These are phyloP conservation scores for Hura crepitans DNA, from an alignment of 441 rosid species.

Conservation along the genomic window DNA sequence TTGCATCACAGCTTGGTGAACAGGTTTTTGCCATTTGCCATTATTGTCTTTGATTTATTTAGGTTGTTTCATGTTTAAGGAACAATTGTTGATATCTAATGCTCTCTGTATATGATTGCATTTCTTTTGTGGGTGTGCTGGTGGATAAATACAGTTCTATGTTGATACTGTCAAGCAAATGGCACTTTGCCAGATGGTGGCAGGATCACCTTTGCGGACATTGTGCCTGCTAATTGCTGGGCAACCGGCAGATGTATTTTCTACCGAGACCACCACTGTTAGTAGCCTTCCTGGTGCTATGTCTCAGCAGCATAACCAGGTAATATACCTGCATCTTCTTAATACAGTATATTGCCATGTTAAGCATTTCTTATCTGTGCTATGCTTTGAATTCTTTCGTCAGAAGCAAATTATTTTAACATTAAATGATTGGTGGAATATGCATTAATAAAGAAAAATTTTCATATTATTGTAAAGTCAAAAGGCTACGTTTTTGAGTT, in stretches of 20 bases:
- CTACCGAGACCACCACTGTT: slow-evolving; percentile 36
- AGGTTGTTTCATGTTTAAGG: slow-evolving; percentile 16
- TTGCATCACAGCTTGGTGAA: slow-evolving; percentile 91
- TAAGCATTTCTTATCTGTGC: slow-evolving; percentile 1
- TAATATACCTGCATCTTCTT: slow-evolving; percentile 25
- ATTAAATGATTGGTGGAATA: background rate
- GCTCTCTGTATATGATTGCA: background rate
- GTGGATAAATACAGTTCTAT: slow-evolving; percentile 62
- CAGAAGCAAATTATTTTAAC: background rate
- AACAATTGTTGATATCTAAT: slow-evolving; percentile 2
- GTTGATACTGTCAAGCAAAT: slow-evolving; percentile 88
- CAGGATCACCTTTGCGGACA: slow-evolving; percentile 96
- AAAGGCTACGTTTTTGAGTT: background rate
- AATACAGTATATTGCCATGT: background rate
- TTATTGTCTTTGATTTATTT: slow-evolving; percentile 7
- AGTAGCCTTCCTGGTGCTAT: slow-evolving; percentile 37
- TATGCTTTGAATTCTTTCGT: slow-evolving; percentile 10
- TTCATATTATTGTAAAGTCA: background rate
- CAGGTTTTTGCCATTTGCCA: slow-evolving; percentile 54
- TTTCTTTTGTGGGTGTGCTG: slow-evolving; percentile 17
- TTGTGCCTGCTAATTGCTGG: slow-evolving; percentile 95
- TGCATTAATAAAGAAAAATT: background rate
- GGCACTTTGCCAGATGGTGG: slow-evolving; percentile 86
- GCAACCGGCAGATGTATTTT: slow-evolving; percentile 90
- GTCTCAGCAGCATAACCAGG: slow-evolving; percentile 59